A percentile compares a stretch with the other conserved stretches of the same genome.
phyloP scores from a whole-genome alignment of 805 yeast genomes.

The Candida ficus region DNA sequence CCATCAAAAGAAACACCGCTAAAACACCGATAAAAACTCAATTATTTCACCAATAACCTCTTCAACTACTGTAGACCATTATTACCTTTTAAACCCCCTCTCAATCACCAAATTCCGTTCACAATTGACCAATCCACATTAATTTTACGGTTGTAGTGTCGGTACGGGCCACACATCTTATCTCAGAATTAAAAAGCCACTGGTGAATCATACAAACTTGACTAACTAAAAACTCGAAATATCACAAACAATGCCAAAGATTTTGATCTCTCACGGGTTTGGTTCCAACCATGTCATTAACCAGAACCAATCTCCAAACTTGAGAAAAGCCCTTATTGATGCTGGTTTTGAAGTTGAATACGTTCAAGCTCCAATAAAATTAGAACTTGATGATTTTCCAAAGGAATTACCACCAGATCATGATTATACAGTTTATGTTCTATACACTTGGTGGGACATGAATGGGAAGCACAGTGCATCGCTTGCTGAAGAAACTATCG shows the following conservation, averaged over 20 bases:
- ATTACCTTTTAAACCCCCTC: no score
- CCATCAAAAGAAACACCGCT: no score
- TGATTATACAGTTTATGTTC: constrained; percentile 3
- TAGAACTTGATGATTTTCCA: constrained; percentile 65
- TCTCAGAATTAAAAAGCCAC: no score
- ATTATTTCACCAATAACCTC: no score
- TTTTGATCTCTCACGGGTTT: constrained; percentile 9
- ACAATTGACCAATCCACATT: no score
- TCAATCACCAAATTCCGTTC: no score
- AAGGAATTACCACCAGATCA: constrained; percentile 26
- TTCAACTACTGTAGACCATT: no score
- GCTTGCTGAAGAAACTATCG: constrained; percentile 1
- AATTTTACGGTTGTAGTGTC: no score
- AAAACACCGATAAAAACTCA: no score
- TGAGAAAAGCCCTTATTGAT: constrained; percentile 57
- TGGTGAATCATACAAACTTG: no score
- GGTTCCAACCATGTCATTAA: constrained; percentile 8
- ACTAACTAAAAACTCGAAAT: no score
- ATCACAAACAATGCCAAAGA: constrained; percentile 4
- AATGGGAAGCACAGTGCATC: not conserved
- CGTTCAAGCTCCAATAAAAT: constrained; percentile 65
- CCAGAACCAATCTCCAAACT: constrained; percentile 12
- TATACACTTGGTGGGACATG: constrained; percentile 11
- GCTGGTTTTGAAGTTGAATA: constrained; percentile 59
- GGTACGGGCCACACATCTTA: no score